Evolutionary conservation across 1,284 basidiomycete genomes (phyloP).

Genomic region (Rhodotorula sp.): DNA sequence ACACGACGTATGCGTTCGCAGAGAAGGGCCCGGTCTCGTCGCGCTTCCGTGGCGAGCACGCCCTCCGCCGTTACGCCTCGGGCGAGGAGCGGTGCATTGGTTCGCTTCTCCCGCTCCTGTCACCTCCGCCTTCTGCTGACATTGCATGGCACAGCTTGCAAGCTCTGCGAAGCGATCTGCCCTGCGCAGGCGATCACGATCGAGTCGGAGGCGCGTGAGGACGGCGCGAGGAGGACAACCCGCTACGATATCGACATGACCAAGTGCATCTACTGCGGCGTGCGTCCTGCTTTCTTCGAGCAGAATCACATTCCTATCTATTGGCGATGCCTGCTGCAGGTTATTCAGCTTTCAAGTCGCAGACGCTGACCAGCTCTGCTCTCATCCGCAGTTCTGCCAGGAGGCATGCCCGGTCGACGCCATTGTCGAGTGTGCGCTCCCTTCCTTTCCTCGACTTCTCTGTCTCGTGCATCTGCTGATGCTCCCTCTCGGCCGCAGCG

Average conservation of each 20-base stretch:
- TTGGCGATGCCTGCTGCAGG: background rate
- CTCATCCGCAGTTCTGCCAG: constrained; percentile 57
- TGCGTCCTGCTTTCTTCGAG: constrained; percentile 9
- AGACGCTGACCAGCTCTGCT: background rate
- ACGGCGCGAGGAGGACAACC: constrained; percentile 95
- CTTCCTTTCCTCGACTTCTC: background rate
- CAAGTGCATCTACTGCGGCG: constrained; percentile 85
- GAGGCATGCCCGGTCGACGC: constrained; percentile 99
- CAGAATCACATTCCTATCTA: background rate
- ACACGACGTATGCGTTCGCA: constrained; percentile 22
- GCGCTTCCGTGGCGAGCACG: constrained; percentile 98
- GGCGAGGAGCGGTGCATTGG: constrained; percentile 99
- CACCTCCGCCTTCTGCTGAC: background rate
- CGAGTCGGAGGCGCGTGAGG: constrained; percentile 92
- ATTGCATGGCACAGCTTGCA: constrained; percentile 71
- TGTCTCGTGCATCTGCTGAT: background rate
- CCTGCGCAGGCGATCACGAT: constrained; percentile 99
- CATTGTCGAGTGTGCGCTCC: constrained; percentile 89
- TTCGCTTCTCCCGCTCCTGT: constrained; percentile 53
- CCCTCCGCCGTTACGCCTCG: constrained; percentile 94
- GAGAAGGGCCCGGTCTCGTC: constrained; percentile 98
- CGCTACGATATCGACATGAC: constrained; percentile 96
- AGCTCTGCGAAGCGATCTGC: constrained; percentile 98
- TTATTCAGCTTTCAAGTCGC: no score
- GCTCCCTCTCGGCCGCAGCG: constrained; percentile 57